Evolutionary conservation across 192 early-diverging fungal genomes (phyloP), one percentile per base, ranked within the genome.

Genomic region (Piromyces sp.): DNA sequence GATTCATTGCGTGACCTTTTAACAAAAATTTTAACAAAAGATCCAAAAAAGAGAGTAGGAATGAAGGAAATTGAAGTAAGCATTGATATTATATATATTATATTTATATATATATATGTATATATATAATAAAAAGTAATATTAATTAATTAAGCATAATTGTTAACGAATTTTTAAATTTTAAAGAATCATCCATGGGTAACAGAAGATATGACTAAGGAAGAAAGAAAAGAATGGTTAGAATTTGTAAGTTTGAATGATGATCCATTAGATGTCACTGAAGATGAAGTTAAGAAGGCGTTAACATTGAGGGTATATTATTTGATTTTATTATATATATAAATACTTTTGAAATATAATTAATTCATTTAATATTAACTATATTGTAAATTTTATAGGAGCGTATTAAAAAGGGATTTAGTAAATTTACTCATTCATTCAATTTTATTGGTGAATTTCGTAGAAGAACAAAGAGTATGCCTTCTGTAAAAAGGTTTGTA

Each of bases 61-160:
- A 87, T 99, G 79, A 91, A 94, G 30, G 92, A 96, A 84, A 92
- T 98, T 38, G 96, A 96, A 89, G 92, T 91, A 79, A 36, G 79
- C 30, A 28, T 30, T 7, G 5, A 36, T 12, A 7, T 36, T 7
- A 12, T 36, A 36, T 7, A n/a, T 85, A 36, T 7, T 36, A 36
- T 36, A 36, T 84, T 30, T 30, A 29, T 82, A 30, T 82, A 12
- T 30, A 83, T 81, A 79, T 68, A 22, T 81, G 28, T 82, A 79
- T 85, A 17, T 42, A 68, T 29, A 36, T 30, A 81, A 30, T 28
- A n/a, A n/a, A n/a, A n/a, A n/a, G n/a, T n/a, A n/a, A n/a, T n/a
- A n/a, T n/a, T n/a, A n/a, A n/a, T n/a, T n/a, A n/a, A n/a, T n/a
- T n/a, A n/a, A n/a, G n/a, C n/a, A n/a, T n/a, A n/a, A n/a, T n/a